A percentile compares a stretch with the other conserved stretches of the same genome.
These are phyloP conservation scores for Trichoderma virens DNA, from an alignment of 495 filamentous ascomycete species.

Conservation along the genomic window DNA sequence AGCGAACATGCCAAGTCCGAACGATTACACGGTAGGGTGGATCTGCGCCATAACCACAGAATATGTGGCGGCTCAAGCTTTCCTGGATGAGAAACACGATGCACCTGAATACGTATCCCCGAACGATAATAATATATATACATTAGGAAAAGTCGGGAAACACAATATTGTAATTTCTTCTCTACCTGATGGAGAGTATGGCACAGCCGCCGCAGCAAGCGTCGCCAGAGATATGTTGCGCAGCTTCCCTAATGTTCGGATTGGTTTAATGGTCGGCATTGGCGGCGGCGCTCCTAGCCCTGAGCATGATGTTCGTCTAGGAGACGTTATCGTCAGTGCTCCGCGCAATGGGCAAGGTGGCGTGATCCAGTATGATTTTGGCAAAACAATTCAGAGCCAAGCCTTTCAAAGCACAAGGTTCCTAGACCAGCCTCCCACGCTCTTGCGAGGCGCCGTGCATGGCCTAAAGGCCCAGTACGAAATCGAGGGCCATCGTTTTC, in stretches of 20 bases:
- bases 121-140: constrained; percentile 19
- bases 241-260: constrained; percentile 27
- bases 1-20: too few relatives aligned
- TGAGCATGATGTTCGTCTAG: constrained; percentile 24
- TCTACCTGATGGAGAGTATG: constrained; percentile 23
- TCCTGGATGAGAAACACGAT: too few relatives aligned
- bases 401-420: neutral
- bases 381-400: constrained; percentile 21
- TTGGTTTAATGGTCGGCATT: constrained; percentile 37
- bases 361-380: constrained; percentile 35
- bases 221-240: constrained; percentile 23
- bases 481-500: too few relatives aligned
- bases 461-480: too few relatives aligned
- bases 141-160: constrained; percentile 20
- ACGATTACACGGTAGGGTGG: too few relatives aligned
- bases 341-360: constrained; percentile 14
- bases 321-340: constrained; percentile 35
- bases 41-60: too few relatives aligned
- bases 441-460: too few relatives aligned
- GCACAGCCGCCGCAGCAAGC: constrained; percentile 22
- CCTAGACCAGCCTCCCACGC: neutral
- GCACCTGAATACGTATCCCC: too few relatives aligned
- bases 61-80: too few relatives aligned
- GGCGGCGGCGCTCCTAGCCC: constrained; percentile 29
- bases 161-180: constrained; percentile 38